Evolutionary conservation across 202 grass and related monocot genomes (phyloP).

Genomic region (Carex sylvatica): DNA sequence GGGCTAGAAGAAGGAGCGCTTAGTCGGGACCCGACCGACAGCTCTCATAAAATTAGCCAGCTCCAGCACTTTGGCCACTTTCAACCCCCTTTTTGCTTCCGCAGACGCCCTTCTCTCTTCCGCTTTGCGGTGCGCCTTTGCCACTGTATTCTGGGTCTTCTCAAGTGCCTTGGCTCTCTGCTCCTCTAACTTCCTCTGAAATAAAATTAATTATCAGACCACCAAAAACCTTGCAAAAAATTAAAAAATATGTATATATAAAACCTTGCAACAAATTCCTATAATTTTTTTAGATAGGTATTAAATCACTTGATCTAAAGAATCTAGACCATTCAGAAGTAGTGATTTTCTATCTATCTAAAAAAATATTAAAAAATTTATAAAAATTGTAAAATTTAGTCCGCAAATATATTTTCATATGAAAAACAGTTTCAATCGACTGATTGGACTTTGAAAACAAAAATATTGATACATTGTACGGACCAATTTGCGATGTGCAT

Average conservation of each 20-base stretch:
- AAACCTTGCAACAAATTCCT: too few relatives aligned
- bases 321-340: too few relatives aligned
- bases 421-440: too few relatives aligned
- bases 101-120: slow-evolving; percentile 57
- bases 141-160: slow-evolving; percentile 63
- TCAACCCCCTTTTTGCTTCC: slow-evolving; percentile 52
- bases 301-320: too few relatives aligned
- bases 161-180: slow-evolving; percentile 62
- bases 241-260: not conserved
- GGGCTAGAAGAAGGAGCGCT: slow-evolving; percentile 55
- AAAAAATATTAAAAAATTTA: too few relatives aligned
- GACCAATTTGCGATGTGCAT: too few relatives aligned
- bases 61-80: slow-evolving; percentile 51
- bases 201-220: not conserved
- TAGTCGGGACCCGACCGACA: slow-evolving; percentile 57
- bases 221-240: not conserved
- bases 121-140: slow-evolving; percentile 49
- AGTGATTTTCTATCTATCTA: too few relatives aligned
- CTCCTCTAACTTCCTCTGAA: slow-evolving; percentile 59
- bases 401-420: too few relatives aligned
- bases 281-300: too few relatives aligned
- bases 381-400: too few relatives aligned
- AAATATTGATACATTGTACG: too few relatives aligned
- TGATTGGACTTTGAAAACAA: too few relatives aligned
- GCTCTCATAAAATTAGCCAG: slow-evolving; percentile 63